phyloP scores from a whole-genome alignment of 2,329 filamentous ascomycete species.

The Pseudocercospora pini-densiflorae region DNA sequence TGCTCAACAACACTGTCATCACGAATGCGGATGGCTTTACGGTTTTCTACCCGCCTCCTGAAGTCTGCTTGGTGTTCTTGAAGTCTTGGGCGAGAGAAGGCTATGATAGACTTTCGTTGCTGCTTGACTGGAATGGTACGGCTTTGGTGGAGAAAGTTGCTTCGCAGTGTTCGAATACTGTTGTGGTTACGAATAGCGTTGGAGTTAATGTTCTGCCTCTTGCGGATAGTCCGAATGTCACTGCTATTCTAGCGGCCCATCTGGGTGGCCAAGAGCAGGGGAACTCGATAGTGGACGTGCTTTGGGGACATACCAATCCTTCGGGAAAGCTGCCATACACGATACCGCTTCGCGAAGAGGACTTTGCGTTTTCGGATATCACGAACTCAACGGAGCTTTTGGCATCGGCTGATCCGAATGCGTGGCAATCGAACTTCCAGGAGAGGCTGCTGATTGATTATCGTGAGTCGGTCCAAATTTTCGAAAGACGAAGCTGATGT shows the following conservation, averaged over 20 bases:
- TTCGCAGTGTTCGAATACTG: slow-evolving; percentile 61
- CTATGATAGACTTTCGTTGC: slow-evolving; percentile 47
- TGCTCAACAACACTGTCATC: slow-evolving; percentile 46
- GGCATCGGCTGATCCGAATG: slow-evolving; percentile 43
- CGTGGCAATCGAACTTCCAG: slow-evolving; percentile 55
- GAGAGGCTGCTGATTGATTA: slow-evolving; percentile 61
- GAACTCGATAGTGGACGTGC: slow-evolving; percentile 62
- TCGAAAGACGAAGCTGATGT: no score
- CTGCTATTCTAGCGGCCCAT: slow-evolving; percentile 79
- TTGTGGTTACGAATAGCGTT: slow-evolving; percentile 68
- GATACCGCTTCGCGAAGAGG: slow-evolving; percentile 67
- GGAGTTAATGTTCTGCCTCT: slow-evolving; percentile 50
- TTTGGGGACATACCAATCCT: slow-evolving; percentile 69
- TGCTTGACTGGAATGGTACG: slow-evolving; percentile 49
- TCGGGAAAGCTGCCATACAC: slow-evolving; percentile 86
- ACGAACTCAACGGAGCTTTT: slow-evolving; percentile 43
- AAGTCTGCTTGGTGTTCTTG: slow-evolving; percentile 62
- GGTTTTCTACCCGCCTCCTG: slow-evolving; percentile 49
- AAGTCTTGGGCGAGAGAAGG: slow-evolving; percentile 58
- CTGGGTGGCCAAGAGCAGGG: slow-evolving; percentile 86
- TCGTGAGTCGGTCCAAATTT: no score
- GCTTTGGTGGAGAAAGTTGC: slow-evolving; percentile 53
- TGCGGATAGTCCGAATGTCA: slow-evolving; percentile 59
- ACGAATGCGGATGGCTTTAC: slow-evolving; percentile 36
- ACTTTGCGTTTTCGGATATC: slow-evolving; percentile 41